Base-by-base conservation (phyloP, 805 yeast genomes). In the Candida nemodendra region DNA sequence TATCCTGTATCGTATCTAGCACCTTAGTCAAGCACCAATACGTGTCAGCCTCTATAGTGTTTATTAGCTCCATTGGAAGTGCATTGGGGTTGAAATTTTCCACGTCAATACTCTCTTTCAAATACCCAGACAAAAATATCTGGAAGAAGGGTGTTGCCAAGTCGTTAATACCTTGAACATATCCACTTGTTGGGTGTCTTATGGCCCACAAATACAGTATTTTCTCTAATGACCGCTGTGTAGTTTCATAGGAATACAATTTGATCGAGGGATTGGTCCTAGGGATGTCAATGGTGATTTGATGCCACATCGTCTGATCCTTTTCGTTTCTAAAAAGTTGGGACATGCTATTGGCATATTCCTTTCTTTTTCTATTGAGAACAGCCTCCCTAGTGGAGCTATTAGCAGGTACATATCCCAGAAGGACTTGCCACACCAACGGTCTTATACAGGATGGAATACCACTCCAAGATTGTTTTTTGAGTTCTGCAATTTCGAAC, bases 141-240 rank as follows among this genome's bases (percentile, higher is more conserved):
- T 91, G 95, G 61, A 75, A 89, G 57, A 93, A 87, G 3, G 99
- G 98, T 2, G 97, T 91, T 12, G 81, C 87, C 34, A 91, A 70
- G 64, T 91, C 99, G 60, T 91, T 91, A 35, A 91, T 91, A 18
- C 99, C 99, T 66, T 91, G 99, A 15, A 91, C 99, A 61, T 91
- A 91, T 12, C 99, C 99, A 56, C 93, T 81, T 5, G 98, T 96
- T 1, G 99, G 98, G 58, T 93, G 98, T 49, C 98, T 73, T 18
- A 91, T 80, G 0, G 98, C 95, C 99, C 99, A 91, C 23, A 91
- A 67, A 55, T 89, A 91, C 37, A 91, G 65, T 8, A 93, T 79
- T 48, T 84, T 78, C 51, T 90, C 89, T 42, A 91, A 66, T 12
- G 95, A 78, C 38, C 79, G 66, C 50, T 91, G 98, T 0, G 93